Conservation (phyloP, 345 rosid species). For the Ailanthus altissimus region DNA sequence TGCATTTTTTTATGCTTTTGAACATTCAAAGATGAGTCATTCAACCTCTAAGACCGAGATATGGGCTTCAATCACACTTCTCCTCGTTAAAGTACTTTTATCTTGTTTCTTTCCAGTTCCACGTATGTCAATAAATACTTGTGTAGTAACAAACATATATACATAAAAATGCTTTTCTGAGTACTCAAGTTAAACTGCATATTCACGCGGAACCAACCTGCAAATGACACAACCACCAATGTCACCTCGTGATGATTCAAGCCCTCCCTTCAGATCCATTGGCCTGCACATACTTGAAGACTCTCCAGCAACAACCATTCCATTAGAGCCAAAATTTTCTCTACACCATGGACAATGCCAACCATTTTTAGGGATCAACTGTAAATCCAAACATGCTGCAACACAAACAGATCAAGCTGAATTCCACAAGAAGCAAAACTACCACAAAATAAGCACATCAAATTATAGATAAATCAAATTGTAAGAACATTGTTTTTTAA, state of each 20-base stretch:
- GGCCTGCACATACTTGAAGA: conserved; percentile 44
- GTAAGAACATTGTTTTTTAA: neutral
- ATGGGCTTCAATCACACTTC: conserved; percentile 3
- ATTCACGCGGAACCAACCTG: conserved; percentile 53
- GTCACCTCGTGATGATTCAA: conserved; percentile 73
- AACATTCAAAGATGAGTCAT: neutral
- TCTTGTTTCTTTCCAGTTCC: neutral
- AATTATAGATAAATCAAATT: neutral
- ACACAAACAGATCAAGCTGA: conserved; percentile 28
- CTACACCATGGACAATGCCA: conserved; percentile 85
- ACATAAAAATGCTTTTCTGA: neutral
- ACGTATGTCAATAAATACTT: neutral
- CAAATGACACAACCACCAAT: conserved; percentile 94
- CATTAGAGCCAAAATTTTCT: conserved; percentile 45
- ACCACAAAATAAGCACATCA: neutral
- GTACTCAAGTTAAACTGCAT: neutral
- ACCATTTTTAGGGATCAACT: conserved; percentile 58
- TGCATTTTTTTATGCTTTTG: neutral
- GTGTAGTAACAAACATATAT: neutral
- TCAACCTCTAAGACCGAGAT: conserved; percentile 9
- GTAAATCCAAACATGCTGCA: conserved; percentile 86
- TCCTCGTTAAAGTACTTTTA: neutral
- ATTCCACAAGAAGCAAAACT: conserved; percentile 15
- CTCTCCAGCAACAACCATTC: conserved; percentile 42
- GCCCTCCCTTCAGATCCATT: conserved; percentile 65